These are phyloP conservation scores for Abortiporus biennis DNA, from an alignment of 1,284 basidiomycete species.

Conservation along the genomic window DNA sequence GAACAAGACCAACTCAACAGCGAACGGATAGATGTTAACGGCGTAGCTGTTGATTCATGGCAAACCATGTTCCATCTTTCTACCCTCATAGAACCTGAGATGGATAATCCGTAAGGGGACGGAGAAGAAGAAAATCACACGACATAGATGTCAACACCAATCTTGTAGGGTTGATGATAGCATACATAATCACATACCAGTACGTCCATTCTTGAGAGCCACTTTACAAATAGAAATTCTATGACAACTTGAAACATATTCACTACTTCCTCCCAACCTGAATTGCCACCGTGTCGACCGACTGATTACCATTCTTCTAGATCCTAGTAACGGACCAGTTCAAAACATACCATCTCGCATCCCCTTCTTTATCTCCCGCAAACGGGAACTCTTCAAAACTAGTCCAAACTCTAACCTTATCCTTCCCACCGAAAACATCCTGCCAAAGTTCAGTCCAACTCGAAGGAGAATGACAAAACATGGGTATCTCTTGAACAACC, in stretches of 20 bases:
- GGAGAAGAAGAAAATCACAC: not conserved
- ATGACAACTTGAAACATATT: no score
- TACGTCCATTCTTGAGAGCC: no score
- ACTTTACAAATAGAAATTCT: no score
- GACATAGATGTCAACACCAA: not conserved
- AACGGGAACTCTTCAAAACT: slow-evolving; percentile 11
- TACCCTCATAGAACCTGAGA: not conserved
- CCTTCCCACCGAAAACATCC: slow-evolving; percentile 31
- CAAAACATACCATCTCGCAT: slow-evolving; percentile 15
- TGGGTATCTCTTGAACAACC: slow-evolving; percentile 13
- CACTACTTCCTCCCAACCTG: no score
- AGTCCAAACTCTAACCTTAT: slow-evolving; percentile 29
- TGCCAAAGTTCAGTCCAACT: slow-evolving; percentile 39
- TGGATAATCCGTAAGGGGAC: not conserved
- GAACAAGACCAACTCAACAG: slow-evolving; percentile 9
- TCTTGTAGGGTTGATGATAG: not conserved
- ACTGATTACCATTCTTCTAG: no score
- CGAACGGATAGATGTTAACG: slow-evolving; percentile 11
- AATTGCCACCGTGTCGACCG: no score
- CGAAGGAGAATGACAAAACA: slow-evolving; percentile 30
- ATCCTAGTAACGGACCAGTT: slow-evolving; percentile 22
- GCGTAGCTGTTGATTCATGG: slow-evolving; percentile 11
- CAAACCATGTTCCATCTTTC: slow-evolving; percentile 16
- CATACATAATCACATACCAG: no score
- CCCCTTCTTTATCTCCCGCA: slow-evolving; percentile 4